Conservation (phyloP, 148 eudicot genomes). For the Chenopodium album region DNA sequence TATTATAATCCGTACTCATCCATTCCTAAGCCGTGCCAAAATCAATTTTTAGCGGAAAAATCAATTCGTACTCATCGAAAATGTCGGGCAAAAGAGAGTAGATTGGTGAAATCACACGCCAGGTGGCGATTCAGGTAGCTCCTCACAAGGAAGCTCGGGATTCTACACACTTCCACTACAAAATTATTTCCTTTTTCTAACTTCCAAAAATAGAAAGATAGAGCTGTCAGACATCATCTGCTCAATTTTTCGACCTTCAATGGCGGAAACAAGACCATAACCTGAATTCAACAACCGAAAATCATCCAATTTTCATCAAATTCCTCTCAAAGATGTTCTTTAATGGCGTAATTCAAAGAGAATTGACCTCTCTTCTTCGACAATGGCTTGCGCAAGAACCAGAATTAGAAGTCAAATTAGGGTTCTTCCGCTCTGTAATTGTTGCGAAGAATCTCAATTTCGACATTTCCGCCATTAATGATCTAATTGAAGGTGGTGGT, state of each 20-base stretch:
- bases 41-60: too few relatives aligned
- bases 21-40: too few relatives aligned
- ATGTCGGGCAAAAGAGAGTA: background rate
- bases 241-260: background rate
- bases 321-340: conserved; percentile 40
- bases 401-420: conserved; percentile 63
- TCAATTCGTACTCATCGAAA: background rate
- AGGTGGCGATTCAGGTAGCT: background rate
- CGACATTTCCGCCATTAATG: conserved; percentile 42
- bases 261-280: conserved; percentile 19
- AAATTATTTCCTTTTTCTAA: background rate
- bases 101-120: background rate
- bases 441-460: conserved; percentile 48
- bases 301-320: background rate
- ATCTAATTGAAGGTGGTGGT: conserved; percentile 40
- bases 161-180: background rate
- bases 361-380: conserved; percentile 46
- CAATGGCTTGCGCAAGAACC: conserved; percentile 70
- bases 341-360: conserved; percentile 41
- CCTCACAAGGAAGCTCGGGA: background rate
- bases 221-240: background rate
- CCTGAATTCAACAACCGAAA: background rate
- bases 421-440: conserved; percentile 48
- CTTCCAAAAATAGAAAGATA: background rate
- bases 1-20: too few relatives aligned